Evolutionary conservation across 176 grass and related monocot species (phyloP), one percentile per base, ranked within the genome.

Genomic region (Ensete ventricosum): DNA sequence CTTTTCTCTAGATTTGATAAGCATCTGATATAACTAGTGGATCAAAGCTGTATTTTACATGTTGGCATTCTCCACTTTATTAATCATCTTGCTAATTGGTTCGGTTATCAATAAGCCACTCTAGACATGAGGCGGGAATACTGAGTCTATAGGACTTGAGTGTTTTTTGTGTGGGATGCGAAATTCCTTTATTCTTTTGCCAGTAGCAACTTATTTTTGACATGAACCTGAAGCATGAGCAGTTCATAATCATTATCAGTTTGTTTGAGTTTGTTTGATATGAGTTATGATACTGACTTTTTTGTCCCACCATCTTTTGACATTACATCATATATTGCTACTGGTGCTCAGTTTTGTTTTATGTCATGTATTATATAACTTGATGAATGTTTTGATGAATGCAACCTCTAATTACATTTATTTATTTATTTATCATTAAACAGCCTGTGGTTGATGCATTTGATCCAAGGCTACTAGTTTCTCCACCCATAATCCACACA

Each of bases 401-500:
- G 34, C 34, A 43, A 6, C 34, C 34, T 43, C 34, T 43, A 43
- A 43, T 43, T 43, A 43, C 34, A 43, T 43, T 6, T 43, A 43
- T 43, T 29, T 50, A 34, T 69, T 62, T 62, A 19, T 19, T 16
- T 58, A 64, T 69, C 77, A 23, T 82, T 70, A 67, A 89, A 83
- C 86, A 99, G 96, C 96, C 96, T 83, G 96, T 99, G 55, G 96
- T 99, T 65, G 96, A 99, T 83, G 96, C 96, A 51, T 99, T 99
- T 78, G 96, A 99, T 81, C 91, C 96, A 76, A 99, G 96, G 86
- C 76, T 99, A 64, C 87, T 99, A 66, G 65, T 99, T 54, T 99
- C 88, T 73, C 86, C 83, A 1, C 74, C 96, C 76, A 88, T 54
- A 53, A 73, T 76, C 74, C 96, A 95, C 72, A 88, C 70, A 13